Evolutionary conservation across 1,139 yeast genomes (phyloP).

Genomic region (Debaryomyces sp.): DNA sequence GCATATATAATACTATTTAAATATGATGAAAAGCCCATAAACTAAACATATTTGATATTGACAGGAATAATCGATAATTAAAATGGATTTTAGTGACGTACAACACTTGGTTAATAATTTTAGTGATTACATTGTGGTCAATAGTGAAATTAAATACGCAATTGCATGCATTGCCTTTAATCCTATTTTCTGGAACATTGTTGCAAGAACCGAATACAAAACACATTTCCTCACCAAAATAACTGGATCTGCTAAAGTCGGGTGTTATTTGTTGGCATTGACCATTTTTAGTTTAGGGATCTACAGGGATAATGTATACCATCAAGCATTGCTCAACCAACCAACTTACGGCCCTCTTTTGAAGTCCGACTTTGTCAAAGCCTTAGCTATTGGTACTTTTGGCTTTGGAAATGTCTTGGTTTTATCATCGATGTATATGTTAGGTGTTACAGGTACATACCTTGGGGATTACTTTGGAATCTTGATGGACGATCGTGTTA

Average conservation of each 20-base stretch:
- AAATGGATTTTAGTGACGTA: conserved; percentile 15
- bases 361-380: conserved; percentile 38
- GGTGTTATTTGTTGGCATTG: conserved; percentile 82
- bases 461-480: conserved; percentile 97
- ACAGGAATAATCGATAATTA: neutral
- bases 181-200: conserved; percentile 94
- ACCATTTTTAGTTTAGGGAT: conserved; percentile 86
- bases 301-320: conserved; percentile 75
- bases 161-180: conserved; percentile 76
- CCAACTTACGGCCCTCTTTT: conserved; percentile 56
- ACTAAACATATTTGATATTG: neutral
- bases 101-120: conserved; percentile 23
- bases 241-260: conserved; percentile 66
- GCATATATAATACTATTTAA: conserved; percentile 1
- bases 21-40: neutral
- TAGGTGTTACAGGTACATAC: conserved; percentile 95
- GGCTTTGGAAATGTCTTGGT: conserved; percentile 79
- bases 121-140: conserved; percentile 24
- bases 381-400: conserved; percentile 45
- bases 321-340: conserved; percentile 53
- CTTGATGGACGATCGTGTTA: conserved; percentile 85
- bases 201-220: conserved; percentile 82
- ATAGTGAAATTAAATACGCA: conserved; percentile 36
- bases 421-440: conserved; percentile 83
- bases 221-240: conserved; percentile 74